Conservation (phyloP, 2,329 filamentous ascomycete genomes). For the Cytospora mali region DNA sequence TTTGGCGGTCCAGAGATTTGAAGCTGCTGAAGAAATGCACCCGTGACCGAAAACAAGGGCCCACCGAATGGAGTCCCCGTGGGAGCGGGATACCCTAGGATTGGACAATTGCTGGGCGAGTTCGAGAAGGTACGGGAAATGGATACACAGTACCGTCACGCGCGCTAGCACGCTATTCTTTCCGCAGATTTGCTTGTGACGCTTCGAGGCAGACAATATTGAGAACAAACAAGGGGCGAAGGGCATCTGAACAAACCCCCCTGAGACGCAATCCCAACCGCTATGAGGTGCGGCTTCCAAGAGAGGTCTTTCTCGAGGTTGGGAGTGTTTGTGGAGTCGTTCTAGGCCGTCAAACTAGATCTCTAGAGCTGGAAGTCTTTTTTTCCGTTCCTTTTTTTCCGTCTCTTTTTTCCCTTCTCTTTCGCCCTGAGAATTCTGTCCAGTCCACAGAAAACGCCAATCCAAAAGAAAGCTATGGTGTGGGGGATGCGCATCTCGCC, state of each 20-base stretch:
- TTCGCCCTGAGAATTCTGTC: not conserved
- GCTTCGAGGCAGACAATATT: not conserved
- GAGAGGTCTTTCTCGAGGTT: too few relatives aligned
- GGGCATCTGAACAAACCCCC: conserved; percentile 4
- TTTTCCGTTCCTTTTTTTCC: too few relatives aligned
- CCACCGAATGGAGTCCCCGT: not conserved
- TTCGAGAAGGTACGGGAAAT: too few relatives aligned
- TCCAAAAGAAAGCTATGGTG: not conserved
- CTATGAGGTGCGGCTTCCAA: not conserved
- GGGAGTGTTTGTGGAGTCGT: too few relatives aligned
- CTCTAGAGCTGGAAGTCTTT: too few relatives aligned
- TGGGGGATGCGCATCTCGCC: not conserved
- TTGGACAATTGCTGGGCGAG: conserved; percentile 2
- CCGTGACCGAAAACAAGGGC: not conserved
- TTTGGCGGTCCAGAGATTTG: not conserved
- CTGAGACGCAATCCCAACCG: conserved; percentile 4
- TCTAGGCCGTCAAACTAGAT: too few relatives aligned
- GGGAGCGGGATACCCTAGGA: not conserved
- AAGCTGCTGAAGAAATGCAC: not conserved
- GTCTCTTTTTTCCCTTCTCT: too few relatives aligned
- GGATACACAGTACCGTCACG: not conserved
- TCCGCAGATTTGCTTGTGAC: not conserved
- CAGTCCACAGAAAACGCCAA: not conserved
- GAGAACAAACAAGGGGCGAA: not conserved
- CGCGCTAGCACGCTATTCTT: conserved; percentile 4